Evolutionary conservation across 148 eudicot species (phyloP).

Genomic region (Pharnaceum exiguum): DNA sequence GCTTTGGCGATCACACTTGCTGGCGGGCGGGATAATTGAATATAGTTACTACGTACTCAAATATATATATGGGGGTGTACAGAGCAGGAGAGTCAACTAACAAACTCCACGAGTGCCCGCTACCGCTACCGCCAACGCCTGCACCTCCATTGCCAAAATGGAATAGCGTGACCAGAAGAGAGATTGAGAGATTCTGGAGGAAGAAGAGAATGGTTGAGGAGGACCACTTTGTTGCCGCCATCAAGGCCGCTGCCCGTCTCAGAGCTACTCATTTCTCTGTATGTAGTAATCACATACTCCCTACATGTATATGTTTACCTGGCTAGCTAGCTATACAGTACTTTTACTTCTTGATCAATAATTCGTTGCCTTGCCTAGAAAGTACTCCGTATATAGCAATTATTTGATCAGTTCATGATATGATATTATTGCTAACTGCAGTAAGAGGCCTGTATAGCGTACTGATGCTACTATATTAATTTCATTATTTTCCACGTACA

Average conservation of each 20-base stretch:
- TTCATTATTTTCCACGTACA: conserved; percentile 5
- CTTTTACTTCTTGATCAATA: neutral
- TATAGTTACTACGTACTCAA: too few relatives aligned
- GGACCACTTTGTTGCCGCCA: conserved; percentile 66
- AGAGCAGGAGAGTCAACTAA: neutral
- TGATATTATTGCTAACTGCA: too few relatives aligned
- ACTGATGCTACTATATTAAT: neutral
- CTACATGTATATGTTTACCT: neutral
- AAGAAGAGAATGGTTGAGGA: conserved; percentile 54
- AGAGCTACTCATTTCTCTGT: conserved; percentile 57
- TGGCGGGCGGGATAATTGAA: too few relatives aligned
- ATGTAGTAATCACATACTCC: neutral
- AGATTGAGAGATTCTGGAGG: conserved; percentile 71
- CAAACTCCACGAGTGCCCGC: neutral
- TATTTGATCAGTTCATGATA: too few relatives aligned
- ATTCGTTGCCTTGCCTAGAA: too few relatives aligned
- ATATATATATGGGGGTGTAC: conserved; percentile 13
- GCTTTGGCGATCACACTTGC: too few relatives aligned
- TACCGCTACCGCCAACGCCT: conserved; percentile 24
- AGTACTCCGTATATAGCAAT: too few relatives aligned
- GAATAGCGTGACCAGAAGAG: conserved; percentile 51
- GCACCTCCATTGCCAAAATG: conserved; percentile 23
- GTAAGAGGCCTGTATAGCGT: too few relatives aligned
- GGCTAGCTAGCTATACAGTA: neutral
- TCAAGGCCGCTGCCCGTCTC: conserved; percentile 73